Evolutionary conservation across 2,329 filamentous ascomycete genomes (phyloP).

Genomic region (Cladosporium oxysporum): DNA sequence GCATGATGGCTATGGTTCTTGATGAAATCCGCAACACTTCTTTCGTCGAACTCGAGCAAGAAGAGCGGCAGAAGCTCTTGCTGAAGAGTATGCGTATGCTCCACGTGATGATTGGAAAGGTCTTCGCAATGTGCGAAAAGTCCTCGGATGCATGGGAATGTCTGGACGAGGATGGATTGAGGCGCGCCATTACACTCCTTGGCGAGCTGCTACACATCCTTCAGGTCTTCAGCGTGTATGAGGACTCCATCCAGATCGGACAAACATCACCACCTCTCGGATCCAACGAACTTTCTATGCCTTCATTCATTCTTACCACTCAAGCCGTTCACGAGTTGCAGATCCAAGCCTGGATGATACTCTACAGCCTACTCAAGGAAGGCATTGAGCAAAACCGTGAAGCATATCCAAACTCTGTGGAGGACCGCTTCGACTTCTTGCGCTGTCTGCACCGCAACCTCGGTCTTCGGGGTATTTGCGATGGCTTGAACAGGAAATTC

Average conservation of each 20-base stretch:
- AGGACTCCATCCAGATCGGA: conserved; percentile 82
- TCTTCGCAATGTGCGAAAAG: conserved; percentile 65
- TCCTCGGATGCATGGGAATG: conserved; percentile 79
- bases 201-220: conserved; percentile 72
- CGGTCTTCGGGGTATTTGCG: conserved; percentile 83
- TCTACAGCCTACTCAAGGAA: conserved; percentile 78
- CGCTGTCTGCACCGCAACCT: conserved; percentile 80
- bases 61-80: conserved; percentile 69
- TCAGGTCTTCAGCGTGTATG: conserved; percentile 76
- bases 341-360: conserved; percentile 81
- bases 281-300: conserved; percentile 46
- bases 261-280: conserved; percentile 63
- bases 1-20: conserved; percentile 76
- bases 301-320: conserved; percentile 31
- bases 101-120: conserved; percentile 72
- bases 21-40: conserved; percentile 64
- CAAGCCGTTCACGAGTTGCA: conserved; percentile 76
- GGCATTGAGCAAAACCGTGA: conserved; percentile 67
- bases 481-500: conserved; percentile 81
- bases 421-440: conserved; percentile 76
- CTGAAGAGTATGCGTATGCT: conserved; percentile 77
- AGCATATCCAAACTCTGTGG: conserved; percentile 65
- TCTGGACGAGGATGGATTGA: conserved; percentile 76
- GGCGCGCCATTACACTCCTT: conserved; percentile 70
- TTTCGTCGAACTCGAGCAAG: conserved; percentile 56